These are phyloP conservation scores for Colletotrichum neosansevieriae DNA, from an alignment of 2,329 filamentous ascomycete species.

Conservation along the genomic window DNA sequence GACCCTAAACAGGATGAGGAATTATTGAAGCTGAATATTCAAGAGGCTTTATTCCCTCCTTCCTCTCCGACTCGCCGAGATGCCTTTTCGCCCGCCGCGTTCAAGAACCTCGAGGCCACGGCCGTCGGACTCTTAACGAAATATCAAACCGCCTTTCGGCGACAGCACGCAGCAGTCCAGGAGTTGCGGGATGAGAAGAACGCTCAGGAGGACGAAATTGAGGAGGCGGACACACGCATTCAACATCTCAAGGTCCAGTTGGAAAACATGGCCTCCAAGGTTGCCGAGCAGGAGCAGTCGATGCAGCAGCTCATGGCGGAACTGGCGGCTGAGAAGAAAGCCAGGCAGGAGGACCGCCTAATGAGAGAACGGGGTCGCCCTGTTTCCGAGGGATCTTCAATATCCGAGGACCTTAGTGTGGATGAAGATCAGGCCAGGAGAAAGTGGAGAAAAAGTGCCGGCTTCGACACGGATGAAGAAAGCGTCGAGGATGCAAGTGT, in stretches of 20 bases:
- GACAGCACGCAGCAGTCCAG: constrained; percentile 61
- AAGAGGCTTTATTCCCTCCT: constrained; percentile 64
- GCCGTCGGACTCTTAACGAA: constrained; percentile 66
- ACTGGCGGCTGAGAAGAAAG: constrained; percentile 63
- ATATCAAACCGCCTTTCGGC: constrained; percentile 70
- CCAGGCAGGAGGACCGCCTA: constrained; percentile 54
- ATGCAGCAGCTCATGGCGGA: constrained; percentile 65
- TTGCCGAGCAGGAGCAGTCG: constrained; percentile 64
- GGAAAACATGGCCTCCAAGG: constrained; percentile 67
- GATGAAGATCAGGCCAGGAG: constrained; percentile 61
- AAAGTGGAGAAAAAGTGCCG: constrained; percentile 54
- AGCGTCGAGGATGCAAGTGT: constrained; percentile 65
- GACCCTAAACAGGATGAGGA: constrained; percentile 58
- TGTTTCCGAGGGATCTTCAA: constrained; percentile 55
- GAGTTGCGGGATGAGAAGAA: constrained; percentile 67
- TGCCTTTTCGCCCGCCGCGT: constrained; percentile 69
- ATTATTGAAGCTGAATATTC: constrained; percentile 67
- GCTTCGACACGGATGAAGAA: constrained; percentile 66
- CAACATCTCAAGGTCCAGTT: constrained; percentile 70
- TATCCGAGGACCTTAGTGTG: constrained; percentile 66
- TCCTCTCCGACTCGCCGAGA: constrained; percentile 58
- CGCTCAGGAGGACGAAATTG: constrained; percentile 65
- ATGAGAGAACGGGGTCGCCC: constrained; percentile 45
- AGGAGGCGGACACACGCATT: constrained; percentile 64
- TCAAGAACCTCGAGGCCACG: constrained; percentile 71